phyloP scores from a whole-genome alignment of 2,329 filamentous ascomycete genomes.

The Exophiala sp. region DNA sequence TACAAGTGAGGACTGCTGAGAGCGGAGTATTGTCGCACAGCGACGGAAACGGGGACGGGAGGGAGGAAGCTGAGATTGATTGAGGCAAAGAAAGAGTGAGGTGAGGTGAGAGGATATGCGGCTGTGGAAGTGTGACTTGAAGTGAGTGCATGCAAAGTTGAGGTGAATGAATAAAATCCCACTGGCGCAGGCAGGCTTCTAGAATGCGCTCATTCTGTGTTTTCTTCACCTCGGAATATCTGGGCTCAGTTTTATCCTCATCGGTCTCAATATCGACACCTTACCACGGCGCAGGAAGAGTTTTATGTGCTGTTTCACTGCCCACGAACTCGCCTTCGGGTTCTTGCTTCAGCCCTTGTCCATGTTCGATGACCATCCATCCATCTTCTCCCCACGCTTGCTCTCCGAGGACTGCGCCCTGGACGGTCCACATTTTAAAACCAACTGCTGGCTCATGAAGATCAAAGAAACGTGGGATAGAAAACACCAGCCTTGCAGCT shows the following conservation, averaged over 20 bases:
- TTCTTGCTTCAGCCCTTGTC: slow-evolving; percentile 7
- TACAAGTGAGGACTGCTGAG: slow-evolving; percentile 4
- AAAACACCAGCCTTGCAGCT: slow-evolving; percentile 5
- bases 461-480: neutral
- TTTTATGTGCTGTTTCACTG: slow-evolving; percentile 25
- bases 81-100: slow-evolving; percentile 6
- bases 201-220: too few species aligned
- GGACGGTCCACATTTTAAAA: too few species aligned
- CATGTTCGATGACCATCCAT: neutral
- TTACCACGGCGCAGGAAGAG: slow-evolving; percentile 12
- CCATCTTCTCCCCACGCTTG: neutral
- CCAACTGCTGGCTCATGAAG: too few species aligned
- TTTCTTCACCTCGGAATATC: neutral
- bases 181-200: neutral
- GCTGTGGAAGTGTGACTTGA: neutral
- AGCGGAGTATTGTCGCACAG: slow-evolving; percentile 10
- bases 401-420: neutral
- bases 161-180: neutral
- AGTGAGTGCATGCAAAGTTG: neutral
- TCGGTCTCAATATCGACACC: neutral
- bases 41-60: neutral
- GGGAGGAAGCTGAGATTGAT: slow-evolving; percentile 6
- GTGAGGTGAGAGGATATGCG: neutral
- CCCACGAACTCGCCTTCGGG: slow-evolving; percentile 10
- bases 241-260: neutral